These are phyloP conservation scores for Dicorynia guianensis DNA, from an alignment of 306 rosid genomes.

Conservation along the genomic window DNA sequence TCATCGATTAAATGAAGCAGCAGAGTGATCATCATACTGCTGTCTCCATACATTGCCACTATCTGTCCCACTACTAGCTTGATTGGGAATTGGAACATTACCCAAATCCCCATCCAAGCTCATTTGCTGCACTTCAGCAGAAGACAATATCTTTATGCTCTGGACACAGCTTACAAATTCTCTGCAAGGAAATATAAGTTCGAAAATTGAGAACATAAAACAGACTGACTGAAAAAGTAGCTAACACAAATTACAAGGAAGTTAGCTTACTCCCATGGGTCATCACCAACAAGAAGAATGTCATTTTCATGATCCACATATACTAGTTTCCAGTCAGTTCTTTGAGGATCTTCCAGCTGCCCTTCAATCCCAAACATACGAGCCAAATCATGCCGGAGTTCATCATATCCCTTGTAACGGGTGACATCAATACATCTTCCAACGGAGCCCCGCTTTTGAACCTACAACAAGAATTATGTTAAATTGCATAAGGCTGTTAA, in stretches of 20 bases:
- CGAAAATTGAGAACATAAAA: slow-evolving; percentile 27
- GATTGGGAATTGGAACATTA: slow-evolving; percentile 72
- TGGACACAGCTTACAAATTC: slow-evolving; percentile 97
- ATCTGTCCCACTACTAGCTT: slow-evolving; percentile 91
- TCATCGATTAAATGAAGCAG: slow-evolving; percentile 82
- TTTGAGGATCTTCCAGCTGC: slow-evolving; percentile 90
- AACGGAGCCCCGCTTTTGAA: slow-evolving; percentile 98
- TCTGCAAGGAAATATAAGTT: slow-evolving; percentile 55
- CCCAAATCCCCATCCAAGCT: slow-evolving; percentile 95
- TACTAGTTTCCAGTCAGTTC: slow-evolving; percentile 96
- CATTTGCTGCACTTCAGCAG: slow-evolving; percentile 94
- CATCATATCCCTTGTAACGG: slow-evolving; percentile 86
- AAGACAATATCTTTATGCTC: slow-evolving; percentile 90
- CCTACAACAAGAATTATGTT: slow-evolving; percentile 50
- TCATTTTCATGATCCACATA: slow-evolving; percentile 96
- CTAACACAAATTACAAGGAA: background rate
- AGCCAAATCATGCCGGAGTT: slow-evolving; percentile 86
- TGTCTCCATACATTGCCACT: slow-evolving; percentile 91
- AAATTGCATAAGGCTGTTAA: background rate
- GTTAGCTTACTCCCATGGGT: slow-evolving; percentile 96
- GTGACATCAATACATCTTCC: slow-evolving; percentile 97
- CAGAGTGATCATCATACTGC: slow-evolving; percentile 88
- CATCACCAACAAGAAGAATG: slow-evolving; percentile 95
- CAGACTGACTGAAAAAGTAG: background rate
- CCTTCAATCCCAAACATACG: slow-evolving; percentile 99